Evolutionary conservation across 257 asterid genomes (phyloP).

Genomic region (Petrea volubilis): DNA sequence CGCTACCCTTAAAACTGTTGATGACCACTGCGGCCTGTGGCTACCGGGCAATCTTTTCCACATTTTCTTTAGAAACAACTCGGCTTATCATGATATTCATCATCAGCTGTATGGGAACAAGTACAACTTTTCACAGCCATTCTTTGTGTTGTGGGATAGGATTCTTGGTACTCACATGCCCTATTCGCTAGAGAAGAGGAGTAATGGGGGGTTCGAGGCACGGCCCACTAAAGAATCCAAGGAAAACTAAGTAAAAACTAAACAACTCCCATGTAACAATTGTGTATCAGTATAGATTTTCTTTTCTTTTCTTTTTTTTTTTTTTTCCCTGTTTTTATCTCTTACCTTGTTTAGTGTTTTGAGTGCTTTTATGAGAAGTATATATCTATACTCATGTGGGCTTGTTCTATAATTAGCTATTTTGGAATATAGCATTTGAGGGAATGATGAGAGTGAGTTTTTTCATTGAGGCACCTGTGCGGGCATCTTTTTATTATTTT

Average conservation of each 20-base stretch:
- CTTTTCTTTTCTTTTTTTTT: background rate
- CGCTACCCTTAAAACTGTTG: constrained; percentile 87
- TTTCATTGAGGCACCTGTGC: constrained; percentile 5
- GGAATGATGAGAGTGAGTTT: constrained; percentile 22
- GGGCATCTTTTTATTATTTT: too few relatives aligned
- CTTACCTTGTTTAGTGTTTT: constrained; percentile 18
- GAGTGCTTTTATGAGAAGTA: constrained; percentile 41
- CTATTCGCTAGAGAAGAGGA: constrained; percentile 70
- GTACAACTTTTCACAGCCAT: constrained; percentile 90
- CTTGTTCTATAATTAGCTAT: constrained; percentile 40
- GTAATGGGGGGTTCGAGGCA: constrained; percentile 77
- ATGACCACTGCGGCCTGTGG: constrained; percentile 94
- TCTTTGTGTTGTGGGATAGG: constrained; percentile 87
- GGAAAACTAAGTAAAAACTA: constrained; percentile 38
- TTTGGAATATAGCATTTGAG: constrained; percentile 24
- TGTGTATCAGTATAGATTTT: constrained; percentile 41
- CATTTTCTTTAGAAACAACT: constrained; percentile 66
- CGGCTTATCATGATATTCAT: constrained; percentile 90
- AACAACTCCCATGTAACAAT: constrained; percentile 20
- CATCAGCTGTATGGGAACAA: constrained; percentile 88
- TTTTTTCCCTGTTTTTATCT: background rate
- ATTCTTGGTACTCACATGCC: constrained; percentile 91
- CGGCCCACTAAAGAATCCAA: constrained; percentile 68
- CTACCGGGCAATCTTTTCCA: constrained; percentile 88
- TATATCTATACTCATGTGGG: constrained; percentile 30